Conservation (phyloP, 495 filamentous ascomycete genomes). For the Penicillium canescens region DNA sequence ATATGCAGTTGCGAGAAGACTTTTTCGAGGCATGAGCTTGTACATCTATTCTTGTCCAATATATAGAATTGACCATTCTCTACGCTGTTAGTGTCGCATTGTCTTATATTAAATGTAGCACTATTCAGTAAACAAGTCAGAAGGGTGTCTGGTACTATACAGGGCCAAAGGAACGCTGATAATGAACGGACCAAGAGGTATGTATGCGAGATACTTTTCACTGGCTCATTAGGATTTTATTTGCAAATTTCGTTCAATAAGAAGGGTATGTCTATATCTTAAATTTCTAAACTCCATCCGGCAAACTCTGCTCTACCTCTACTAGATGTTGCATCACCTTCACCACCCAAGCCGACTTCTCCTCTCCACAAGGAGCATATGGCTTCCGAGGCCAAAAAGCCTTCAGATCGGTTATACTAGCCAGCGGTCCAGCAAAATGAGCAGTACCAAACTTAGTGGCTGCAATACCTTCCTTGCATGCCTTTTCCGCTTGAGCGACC, state of each 20-base stretch:
- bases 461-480: constrained; percentile 72
- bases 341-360: constrained; percentile 26
- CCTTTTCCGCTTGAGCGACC: constrained; percentile 76
- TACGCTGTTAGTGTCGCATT: no score
- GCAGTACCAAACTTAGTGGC: constrained; percentile 61
- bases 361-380: constrained; percentile 19
- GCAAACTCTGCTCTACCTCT: constrained; percentile 24
- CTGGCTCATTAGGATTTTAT: no score
- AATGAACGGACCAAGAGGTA: no score
- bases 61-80: no score
- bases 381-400: constrained; percentile 27
- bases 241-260: no score
- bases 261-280: no score
- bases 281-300: constrained; percentile 9
- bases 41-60: no score
- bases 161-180: no score
- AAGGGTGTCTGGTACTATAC: no score
- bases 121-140: no score
- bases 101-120: no score
- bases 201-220: no score
- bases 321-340: constrained; percentile 25
- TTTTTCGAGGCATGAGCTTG: constrained; percentile 8
- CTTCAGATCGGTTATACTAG: constrained; percentile 16
- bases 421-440: constrained; percentile 23
- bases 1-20: constrained; percentile 17